Base-by-base conservation (phyloP, 2,329 filamentous ascomycete species). In the Clarireedia homoeocarpa region DNA sequence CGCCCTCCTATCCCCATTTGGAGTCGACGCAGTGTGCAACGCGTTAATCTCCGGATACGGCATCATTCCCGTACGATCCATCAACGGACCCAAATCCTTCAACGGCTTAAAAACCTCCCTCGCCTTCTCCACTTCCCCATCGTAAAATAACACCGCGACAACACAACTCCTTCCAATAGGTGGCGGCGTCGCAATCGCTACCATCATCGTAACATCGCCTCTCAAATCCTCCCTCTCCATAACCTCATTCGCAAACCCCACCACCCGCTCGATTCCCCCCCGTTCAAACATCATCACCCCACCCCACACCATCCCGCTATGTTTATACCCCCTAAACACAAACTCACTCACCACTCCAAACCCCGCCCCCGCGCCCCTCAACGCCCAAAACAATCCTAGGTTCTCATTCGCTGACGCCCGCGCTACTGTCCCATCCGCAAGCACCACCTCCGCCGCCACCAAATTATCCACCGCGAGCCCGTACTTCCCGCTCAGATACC, bases 401-500 rank as follows among this genome's bases (percentile, higher is more conserved):
- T 62, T 62, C 23, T 61, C 48, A 1, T 23, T 47, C 7, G 48
- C 15, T 1, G 59, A 64, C 5, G 59, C 62, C 30, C 36, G 58
- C 26, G 57, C 46, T 30, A 63, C 53, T 4, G 38, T 24, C 5
- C 62, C 62, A 59, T 60, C 51, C 6, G 63, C 62, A 20, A 64
- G 57, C 23, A 65, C 60, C 6, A 61, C 40, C 15, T 61, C 47
- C 10, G 58, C 57, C 5, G 59, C 55, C 4, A 63, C 40, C 2
- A 67, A 53, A 42, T 62, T 65, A 46, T 65, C 64, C 24, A 64
- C 60, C 2, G 59, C 59, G 5, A 65, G 52, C 4, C 65, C 63
- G 17, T 65, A 57, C 6, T 52, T 39, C 0, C 79, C 77, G 26
- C 73, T 77, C 15, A 85, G 69, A 67, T 77, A 76, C 1, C 83